Base-by-base conservation (phyloP, 768 basidiomycete genomes). In the Kwoniella dendrophila region DNA sequence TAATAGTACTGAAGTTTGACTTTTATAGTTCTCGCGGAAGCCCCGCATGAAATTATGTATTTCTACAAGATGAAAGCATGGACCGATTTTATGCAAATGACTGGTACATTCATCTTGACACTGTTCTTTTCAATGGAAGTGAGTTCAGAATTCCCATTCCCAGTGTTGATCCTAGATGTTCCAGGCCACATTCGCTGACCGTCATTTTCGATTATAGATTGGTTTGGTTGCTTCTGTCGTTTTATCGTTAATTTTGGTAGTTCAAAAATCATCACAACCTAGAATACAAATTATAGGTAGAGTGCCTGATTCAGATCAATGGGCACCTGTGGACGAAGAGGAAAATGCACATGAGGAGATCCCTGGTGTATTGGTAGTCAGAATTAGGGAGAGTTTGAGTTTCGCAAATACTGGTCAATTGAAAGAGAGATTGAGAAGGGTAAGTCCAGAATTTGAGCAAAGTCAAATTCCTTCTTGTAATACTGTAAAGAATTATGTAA, bases 361-460 rank as follows among this genome's bases (percentile, higher is more conserved):
- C 16, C 71, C 73, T 11, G 74, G 78, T 38, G 78, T 79, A 68
- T 81, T 99, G 47, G 94, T 99, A 49, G 84, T 97, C 5, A 84
- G 92, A 24, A 89, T 99, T 56, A 82, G 92, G 30, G 95, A 98
- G 80, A 89, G 86, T 72, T 82, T 99, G 27, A 90, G 92, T 73
- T 99, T 99, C 68, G 93, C 95, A 12, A 99, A 99, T 75, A 94
- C 94, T 22, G 90, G 92, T 34, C 92, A 94, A 72, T 81, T 99
- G 22, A 97, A 97, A 82, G 93, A 81, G 43, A 66, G 81, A 12
- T 64, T 81, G 2, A 61, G 81, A 47, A 89, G 92, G 88, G 77
- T 88, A 90, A 68, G 75, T 43, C 22, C 16, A 20, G 16, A 41
- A 14, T 18, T 38, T 7, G 20, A 27, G 10, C 33, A 34, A 20